Evolutionary conservation across 768 basidiomycete genomes (phyloP).

Genomic region (Dacryopinax spathularia): DNA sequence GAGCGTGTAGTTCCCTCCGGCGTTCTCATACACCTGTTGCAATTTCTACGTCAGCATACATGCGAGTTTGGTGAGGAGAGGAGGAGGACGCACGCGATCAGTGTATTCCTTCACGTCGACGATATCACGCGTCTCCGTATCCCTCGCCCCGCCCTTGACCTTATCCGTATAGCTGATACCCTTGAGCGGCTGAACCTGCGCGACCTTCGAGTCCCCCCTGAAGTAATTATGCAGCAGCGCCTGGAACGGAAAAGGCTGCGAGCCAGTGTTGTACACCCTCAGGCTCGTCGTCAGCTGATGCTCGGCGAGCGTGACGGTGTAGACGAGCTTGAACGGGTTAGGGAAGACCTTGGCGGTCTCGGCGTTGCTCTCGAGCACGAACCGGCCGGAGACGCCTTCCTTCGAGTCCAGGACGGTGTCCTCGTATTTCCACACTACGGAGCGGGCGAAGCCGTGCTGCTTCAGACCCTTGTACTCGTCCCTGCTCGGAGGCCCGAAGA

Average conservation of each 20-base stretch:
- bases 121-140: slow-evolving; percentile 38
- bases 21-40: slow-evolving; percentile 48
- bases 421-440: slow-evolving; percentile 55
- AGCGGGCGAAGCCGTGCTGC: slow-evolving; percentile 90
- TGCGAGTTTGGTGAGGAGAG: not conserved
- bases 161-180: slow-evolving; percentile 67
- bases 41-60: not conserved
- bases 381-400: slow-evolving; percentile 55
- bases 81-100: slow-evolving; percentile 31
- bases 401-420: slow-evolving; percentile 50
- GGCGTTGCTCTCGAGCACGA: slow-evolving; percentile 50
- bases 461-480: slow-evolving; percentile 51
- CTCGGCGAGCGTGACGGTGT: slow-evolving; percentile 64
- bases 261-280: slow-evolving; percentile 60
- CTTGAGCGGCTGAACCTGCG: slow-evolving; percentile 50
- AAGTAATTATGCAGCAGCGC: slow-evolving; percentile 89
- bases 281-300: slow-evolving; percentile 66
- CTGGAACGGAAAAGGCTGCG: slow-evolving; percentile 62
- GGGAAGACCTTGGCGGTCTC: slow-evolving; percentile 46
- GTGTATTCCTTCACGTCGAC: slow-evolving; percentile 58
- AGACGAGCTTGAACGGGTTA: slow-evolving; percentile 55
- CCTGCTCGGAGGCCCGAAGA: slow-evolving; percentile 67
- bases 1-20: slow-evolving; percentile 40
- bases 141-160: slow-evolving; percentile 32
- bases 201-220: slow-evolving; percentile 43